Percentiles rank a stretch among this genome's conserved stretches.
Evolutionary conservation across 768 basidiomycete genomes (phyloP).

Genomic region (Phallus indusiatus): DNA sequence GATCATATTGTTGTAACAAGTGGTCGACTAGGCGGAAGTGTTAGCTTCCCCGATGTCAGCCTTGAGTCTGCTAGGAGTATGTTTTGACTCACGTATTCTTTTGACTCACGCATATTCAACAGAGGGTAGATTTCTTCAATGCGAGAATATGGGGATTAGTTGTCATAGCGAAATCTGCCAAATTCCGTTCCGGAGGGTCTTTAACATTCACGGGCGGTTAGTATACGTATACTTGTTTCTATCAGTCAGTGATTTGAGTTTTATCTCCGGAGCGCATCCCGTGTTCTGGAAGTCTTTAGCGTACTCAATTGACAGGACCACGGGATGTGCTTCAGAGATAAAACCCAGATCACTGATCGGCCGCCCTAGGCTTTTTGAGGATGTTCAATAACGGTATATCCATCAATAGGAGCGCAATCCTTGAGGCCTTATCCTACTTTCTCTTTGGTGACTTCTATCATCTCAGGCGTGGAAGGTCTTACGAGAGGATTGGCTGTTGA

Average conservation of each 20-base stretch:
- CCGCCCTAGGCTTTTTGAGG: too few species aligned
- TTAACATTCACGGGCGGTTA: conserved; percentile 10
- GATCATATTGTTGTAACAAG: not conserved
- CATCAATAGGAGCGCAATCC: conserved; percentile 5
- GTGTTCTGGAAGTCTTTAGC: too few species aligned
- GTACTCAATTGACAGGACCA: too few species aligned
- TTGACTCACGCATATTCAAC: too few species aligned
- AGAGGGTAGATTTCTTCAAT: conserved; percentile 11
- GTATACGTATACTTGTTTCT: too few species aligned
- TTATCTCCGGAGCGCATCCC: too few species aligned
- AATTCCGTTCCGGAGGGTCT: conserved; percentile 10
- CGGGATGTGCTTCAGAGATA: too few species aligned
- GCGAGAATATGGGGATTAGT: conserved; percentile 12
- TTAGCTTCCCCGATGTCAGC: too few species aligned
- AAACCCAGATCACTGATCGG: too few species aligned
- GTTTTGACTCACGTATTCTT: too few species aligned
- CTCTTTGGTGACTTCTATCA: conserved; percentile 7
- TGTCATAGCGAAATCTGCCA: conserved; percentile 8
- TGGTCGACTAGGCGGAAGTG: not conserved
- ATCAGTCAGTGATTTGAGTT: too few species aligned
- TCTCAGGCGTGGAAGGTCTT: conserved; percentile 10
- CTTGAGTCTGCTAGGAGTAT: too few species aligned
- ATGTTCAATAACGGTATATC: not conserved
- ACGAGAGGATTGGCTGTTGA: conserved; percentile 14
- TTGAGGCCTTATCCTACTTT: conserved; percentile 7